Evolutionary conservation across 441 rosid species (phyloP).

Genomic region (Lepidium campestre): DNA sequence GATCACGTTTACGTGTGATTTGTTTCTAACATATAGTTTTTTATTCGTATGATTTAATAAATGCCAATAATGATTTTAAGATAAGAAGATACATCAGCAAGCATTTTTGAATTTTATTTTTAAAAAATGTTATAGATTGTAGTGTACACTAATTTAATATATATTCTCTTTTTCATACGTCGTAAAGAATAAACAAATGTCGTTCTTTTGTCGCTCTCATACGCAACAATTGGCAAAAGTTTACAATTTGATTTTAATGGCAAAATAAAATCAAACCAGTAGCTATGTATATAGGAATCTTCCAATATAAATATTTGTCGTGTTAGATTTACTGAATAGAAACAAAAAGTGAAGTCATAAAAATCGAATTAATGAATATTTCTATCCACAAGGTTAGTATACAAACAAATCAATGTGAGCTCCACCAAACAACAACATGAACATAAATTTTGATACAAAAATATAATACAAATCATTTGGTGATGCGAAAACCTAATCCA

Average conservation of each 20-base stretch:
- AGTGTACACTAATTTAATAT: background rate
- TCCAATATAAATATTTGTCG: background rate
- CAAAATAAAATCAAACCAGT: background rate
- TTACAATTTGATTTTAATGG: background rate
- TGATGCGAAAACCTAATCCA: constrained; percentile 27
- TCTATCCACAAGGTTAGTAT: background rate
- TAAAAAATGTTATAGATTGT: background rate
- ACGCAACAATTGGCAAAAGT: constrained; percentile 3
- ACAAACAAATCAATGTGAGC: constrained; percentile 5
- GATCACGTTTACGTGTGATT: constrained; percentile 27
- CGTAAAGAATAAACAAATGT: background rate
- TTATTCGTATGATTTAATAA: background rate
- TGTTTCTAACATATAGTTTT: background rate
- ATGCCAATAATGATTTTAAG: constrained; percentile 11
- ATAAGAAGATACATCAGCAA: constrained; percentile 19
- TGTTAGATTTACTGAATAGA: background rate
- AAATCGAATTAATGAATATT: background rate
- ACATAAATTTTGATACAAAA: background rate
- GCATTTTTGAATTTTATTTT: constrained; percentile 10
- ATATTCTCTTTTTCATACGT: background rate
- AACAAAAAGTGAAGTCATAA: background rate
- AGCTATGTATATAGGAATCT: background rate
- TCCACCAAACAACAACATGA: constrained; percentile 1
- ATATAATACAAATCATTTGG: constrained; percentile 2
- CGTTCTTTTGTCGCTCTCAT: constrained; percentile 12